Base-by-base conservation (phyloP, 805 yeast genomes). In the Metschnikowia chrysomelidarum region DNA sequence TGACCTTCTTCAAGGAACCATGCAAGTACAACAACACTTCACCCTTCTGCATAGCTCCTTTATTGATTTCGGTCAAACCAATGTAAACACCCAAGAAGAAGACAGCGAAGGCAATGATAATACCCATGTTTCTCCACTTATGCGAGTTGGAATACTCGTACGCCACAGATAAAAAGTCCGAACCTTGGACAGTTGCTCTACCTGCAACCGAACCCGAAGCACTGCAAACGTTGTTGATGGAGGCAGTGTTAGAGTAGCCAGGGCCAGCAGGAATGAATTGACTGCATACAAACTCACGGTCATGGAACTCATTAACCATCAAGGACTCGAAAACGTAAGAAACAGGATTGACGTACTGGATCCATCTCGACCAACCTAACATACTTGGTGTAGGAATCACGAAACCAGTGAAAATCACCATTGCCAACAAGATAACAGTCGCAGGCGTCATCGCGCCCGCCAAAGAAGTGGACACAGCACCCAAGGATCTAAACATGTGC, bases 61-160 rank as follows among this genome's bases (percentile, higher is more conserved):
- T 62, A 50, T 64, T 64, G 76, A 76, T 18, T 46, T 65, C 71
- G 32, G 65, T 60, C 41, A 65, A 56, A 3, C 47, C 36, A 24
- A 64, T 51, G 49, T 64, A 62, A 19, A 61, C 43, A 22, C 43
- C 34, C 36, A 72, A 44, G 54, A 70, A 69, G 43, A 71, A 71
- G 4, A 66, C 43, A 38, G 69, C 57, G 51, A 68, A 80, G 2
- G 73, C 86, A 51, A 78, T 54, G 40, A 75, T 40, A 40, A 82
- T 75, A 51, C 88, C 95, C 38, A 82, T 69, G 56, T 87, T 83
- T 65, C 95, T 78, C 95, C 95, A 87, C 32, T 74, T 70, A 57
- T 87, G 86, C 14, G 58, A 44, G 50, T 70, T 76, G 14, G 53
- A 53, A 64, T 80, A 87, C 26, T 58, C 53, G 57, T 58, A 86